Evolutionary conservation across 371 early-diverging fungal genomes (phyloP), one percentile per base, ranked within the genome.

Genomic region (Mucor ambiguus): DNA sequence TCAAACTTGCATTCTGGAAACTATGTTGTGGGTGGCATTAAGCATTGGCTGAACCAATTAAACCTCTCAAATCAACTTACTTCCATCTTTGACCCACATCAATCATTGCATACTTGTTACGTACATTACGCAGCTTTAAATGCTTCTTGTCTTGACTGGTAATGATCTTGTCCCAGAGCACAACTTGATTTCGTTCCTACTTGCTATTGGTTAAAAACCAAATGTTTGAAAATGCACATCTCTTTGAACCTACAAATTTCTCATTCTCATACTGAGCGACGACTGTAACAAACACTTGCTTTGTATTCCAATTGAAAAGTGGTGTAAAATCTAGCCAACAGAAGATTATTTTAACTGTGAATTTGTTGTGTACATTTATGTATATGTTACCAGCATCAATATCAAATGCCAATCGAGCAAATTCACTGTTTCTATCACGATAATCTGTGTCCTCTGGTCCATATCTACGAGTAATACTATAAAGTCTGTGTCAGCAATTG

Each of bases 261-360:
- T 79, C 75, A 5, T 92, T 90, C 62, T 82, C 78, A 70, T 93
- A 98, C 68, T 96, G 96, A 16, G 89, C 95, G 2, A 96, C 90
- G 8, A 93, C 85, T 58, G 89, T 92, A 20, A 94, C 90, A 76
- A 96, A 96, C 52, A 98, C 77, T 71, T 96, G 95, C 81, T 98
- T 98, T 30, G 97, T 96, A 76, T 98, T 97, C 97, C 97, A 98
- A 73, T 95, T 89, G 73, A 97, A 97, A 56, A 95, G 73, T 8
- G 90, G 85, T 12, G 90, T 82, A 20, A 97, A 87, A 81, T 98
- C 94, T 94, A 56, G 24, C 44, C 62, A 43, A 11, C 37, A 35
- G 37, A 9, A 30, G 4, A 4, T 3, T 12, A 35, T 35, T 12
- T 35, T 1, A 35, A 7, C 12, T 1, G 12, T 12, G 37, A 10